Evolutionary conservation across 2,329 filamentous ascomycete species (phyloP), one percentile per base, ranked within the genome.

Genomic region (Drechslera avenae): DNA sequence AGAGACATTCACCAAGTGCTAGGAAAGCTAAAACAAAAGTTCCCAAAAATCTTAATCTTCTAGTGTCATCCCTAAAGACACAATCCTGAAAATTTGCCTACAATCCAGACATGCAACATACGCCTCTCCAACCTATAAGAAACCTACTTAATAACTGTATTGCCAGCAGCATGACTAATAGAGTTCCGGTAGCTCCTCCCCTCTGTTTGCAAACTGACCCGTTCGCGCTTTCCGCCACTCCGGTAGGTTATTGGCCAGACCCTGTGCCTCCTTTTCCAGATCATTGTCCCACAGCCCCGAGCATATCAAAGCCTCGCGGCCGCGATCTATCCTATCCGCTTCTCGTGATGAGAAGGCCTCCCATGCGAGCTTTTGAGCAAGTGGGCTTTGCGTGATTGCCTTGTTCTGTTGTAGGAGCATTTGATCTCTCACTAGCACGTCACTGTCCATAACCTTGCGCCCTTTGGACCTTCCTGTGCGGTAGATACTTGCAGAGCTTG

Each of bases 161-260:
- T 30, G 6, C 37, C 10, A 5, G 16, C 32, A 30, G 10, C 19
- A 23, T 39, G 39, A 23, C 19, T n/a, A 26, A 14, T 17, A 10
- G 9, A 30, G 9, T 5, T 30, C 9, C 5, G 21, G n/a, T 12
- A 19, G n/a, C n/a, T 37, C n/a, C n/a, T n/a, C 17, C n/a, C 10
- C 17, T 2, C 3, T 4, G n/a, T n/a, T 34, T 2, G 53, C 52
- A 14, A 55, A 63, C 14, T 30, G 39, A n/a, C 59, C 51, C 2
- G 59, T 67, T 5, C 34, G 46, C 4, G 16, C 19, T 39, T 62
- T 63, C 39, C 36, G 61, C 66, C 64, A 67, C 21, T 63, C 61
- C 1, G 64, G 64, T 14, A 68, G 31, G 4, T 13, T 13, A 35
- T 67, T 67, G 3, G 36, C 26, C 4, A 23, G 7, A 2, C 62